Evolutionary conservation across 2,329 filamentous ascomycete genomes (phyloP), one percentile per base, ranked within the genome.

Genomic region (Cladophialophora bantiana): DNA sequence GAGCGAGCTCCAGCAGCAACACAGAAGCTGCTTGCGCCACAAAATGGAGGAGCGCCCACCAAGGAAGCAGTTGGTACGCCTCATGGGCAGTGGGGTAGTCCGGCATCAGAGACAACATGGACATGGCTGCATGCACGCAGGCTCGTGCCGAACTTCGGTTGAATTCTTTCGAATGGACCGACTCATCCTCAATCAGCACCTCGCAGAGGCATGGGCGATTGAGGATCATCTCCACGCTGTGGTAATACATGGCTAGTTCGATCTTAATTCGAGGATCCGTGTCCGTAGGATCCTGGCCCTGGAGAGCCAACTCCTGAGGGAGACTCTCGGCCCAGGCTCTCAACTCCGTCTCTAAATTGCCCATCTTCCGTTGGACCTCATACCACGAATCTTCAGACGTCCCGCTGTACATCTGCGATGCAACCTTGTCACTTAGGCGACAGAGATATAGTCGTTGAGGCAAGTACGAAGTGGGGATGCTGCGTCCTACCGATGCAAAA

Each of bases 41-140:
- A 38, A 74, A 73, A 64, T 75, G 73, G n/a, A 75, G 68, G 4
- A 73, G 56, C 38, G 64, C 59, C 74, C 73, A 75, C 73, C 74
- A 76, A 13, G 71, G 70, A 12, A 70, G 65, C 4, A 73, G 64
- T 36, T 71, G 68, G 50, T 69, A 70, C 2, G 74, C 67, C 13
- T 70, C 61, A 10, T 68, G 66, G 1, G 69, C 59, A 10, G 66
- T 71, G 10, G 74, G 73, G 36, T 70, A 59, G 56, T 74, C 66
- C 3, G 73, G 74, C n/a, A 76, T 65, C 12, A 75, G 61, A 15
- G 63, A 65, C 32, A 76, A 45, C 36, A 73, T 60, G 2, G 60
- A 65, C 53, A 71, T 70, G 3, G 73, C 74, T 4, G 74, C 72
- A 48, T 70, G 65, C 15, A 76, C 72, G 54, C 74, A 75, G 4